Evolutionary conservation across 345 rosid species (phyloP).

Genomic region (Brassica incana): DNA sequence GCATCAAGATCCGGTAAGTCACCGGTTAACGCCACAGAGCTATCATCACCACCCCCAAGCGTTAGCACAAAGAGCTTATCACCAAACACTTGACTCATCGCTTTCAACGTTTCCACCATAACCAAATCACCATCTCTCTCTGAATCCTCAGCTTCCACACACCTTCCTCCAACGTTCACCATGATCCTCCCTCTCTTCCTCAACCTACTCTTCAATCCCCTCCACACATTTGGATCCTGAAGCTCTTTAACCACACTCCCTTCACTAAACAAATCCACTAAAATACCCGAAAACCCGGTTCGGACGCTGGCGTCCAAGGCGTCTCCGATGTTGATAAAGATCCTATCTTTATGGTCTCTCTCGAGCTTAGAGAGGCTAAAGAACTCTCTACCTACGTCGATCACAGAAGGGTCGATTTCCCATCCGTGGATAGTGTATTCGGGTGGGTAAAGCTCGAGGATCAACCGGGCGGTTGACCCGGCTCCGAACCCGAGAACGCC

Average conservation of each 20-base stretch:
- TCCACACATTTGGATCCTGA: conserved; percentile 76
- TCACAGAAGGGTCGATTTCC: conserved; percentile 89
- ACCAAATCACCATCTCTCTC: conserved; percentile 61
- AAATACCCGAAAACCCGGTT: conserved; percentile 58
- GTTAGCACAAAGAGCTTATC: conserved; percentile 51
- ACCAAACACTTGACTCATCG: conserved; percentile 64
- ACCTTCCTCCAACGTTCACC: conserved; percentile 42
- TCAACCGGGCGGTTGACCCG: conserved; percentile 66
- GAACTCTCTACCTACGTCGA: conserved; percentile 72
- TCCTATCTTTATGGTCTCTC: conserved; percentile 52
- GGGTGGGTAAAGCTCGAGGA: conserved; percentile 70
- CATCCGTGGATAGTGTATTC: conserved; percentile 65
- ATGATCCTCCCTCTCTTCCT: conserved; percentile 65
- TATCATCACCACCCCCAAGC: conserved; percentile 66
- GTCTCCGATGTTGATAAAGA: conserved; percentile 66
- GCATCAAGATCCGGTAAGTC: conserved; percentile 59
- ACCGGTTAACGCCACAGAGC: conserved; percentile 70
- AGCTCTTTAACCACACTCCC: conserved; percentile 84
- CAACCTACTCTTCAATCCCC: conserved; percentile 52
- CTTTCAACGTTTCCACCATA: conserved; percentile 71
- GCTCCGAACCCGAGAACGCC: conserved; percentile 90
- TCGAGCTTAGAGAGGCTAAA: conserved; percentile 72
- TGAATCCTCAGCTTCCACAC: conserved; percentile 56
- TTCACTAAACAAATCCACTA: conserved; percentile 69
- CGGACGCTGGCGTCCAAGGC: conserved; percentile 57